phyloP scores from a whole-genome alignment of 2,329 filamentous ascomycete species.

The Atkinsonella texensis region DNA sequence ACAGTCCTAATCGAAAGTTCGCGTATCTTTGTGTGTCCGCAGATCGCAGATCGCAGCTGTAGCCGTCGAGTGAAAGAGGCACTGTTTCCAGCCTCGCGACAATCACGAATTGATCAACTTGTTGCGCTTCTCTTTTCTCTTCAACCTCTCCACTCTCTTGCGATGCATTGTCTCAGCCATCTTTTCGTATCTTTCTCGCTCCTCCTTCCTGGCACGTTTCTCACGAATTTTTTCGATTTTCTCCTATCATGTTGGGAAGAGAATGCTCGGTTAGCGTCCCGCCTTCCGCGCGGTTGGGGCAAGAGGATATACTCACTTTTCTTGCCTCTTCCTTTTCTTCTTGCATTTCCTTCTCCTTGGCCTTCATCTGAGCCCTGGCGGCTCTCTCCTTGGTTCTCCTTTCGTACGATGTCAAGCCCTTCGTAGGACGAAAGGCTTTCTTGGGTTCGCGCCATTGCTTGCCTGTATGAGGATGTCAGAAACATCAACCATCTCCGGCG shows the following conservation, averaged over 20 bases:
- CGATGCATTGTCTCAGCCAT: conserved; percentile 97
- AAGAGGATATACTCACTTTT: conserved; percentile 43
- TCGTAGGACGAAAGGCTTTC: conserved; percentile 71
- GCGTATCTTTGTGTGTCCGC: background rate
- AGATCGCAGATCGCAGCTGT: too few species aligned
- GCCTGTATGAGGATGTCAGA: conserved; percentile 39
- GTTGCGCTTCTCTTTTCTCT: conserved; percentile 93
- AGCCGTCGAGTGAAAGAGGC: background rate
- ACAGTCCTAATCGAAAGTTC: too few species aligned
- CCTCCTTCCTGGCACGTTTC: conserved; percentile 77
- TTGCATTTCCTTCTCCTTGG: conserved; percentile 90
- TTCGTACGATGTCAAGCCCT: conserved; percentile 67
- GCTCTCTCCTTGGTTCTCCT: conserved; percentile 62
- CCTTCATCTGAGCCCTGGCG: conserved; percentile 66
- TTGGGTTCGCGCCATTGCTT: conserved; percentile 88
- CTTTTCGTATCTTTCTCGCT: conserved; percentile 84
- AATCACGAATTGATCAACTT: conserved; percentile 54
- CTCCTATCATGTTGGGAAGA: conserved; percentile 36
- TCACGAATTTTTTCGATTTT: conserved; percentile 73
- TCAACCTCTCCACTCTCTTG: conserved; percentile 86
- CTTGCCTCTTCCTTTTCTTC: conserved; percentile 87
- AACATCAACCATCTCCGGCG: background rate
- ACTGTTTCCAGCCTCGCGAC: conserved; percentile 1
- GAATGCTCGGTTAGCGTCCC: conserved; percentile 1
- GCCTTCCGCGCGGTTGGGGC: background rate